A percentile compares a stretch with the other conserved stretches of the same genome.
These are phyloP conservation scores for Backusella tuberculispora DNA, from an alignment of 192 early-diverging fungal genomes.

Conservation along the genomic window DNA sequence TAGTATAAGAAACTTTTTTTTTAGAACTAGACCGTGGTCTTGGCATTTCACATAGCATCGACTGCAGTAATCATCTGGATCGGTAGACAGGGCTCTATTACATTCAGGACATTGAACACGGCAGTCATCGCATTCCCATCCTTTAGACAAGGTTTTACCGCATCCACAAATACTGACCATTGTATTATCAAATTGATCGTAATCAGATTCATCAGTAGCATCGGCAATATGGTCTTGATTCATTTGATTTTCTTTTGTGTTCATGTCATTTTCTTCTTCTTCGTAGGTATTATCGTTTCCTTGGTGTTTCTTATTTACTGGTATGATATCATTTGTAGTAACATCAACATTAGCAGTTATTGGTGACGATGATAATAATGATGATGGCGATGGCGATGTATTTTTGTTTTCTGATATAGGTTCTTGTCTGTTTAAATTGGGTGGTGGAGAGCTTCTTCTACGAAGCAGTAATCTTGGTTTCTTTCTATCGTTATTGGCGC, in stretches of 20 bases:
- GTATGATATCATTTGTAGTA: background rate
- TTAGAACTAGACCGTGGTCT: background rate
- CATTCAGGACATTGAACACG: background rate
- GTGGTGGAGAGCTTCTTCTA: background rate
- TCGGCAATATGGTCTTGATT: background rate
- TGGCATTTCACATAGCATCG: constrained; percentile 5
- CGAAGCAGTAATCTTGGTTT: background rate
- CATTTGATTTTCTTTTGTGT: background rate
- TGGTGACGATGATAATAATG: background rate
- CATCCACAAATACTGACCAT: background rate
- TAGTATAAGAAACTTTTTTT: background rate
- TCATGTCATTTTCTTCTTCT: too few relatives aligned
- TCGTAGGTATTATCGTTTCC: too few relatives aligned
- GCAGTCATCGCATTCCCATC: background rate
- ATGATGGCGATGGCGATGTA: background rate
- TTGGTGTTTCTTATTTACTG: background rate
- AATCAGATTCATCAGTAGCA: background rate
- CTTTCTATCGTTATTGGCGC: background rate
- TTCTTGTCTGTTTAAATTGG: background rate
- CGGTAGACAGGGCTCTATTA: background rate
- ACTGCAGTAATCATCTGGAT: constrained; percentile 1
- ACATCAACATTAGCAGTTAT: background rate
- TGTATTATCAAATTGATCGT: constrained; percentile 7
- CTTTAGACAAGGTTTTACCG: background rate
- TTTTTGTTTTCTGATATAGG: background rate